Evolutionary conservation across 768 basidiomycete genomes (phyloP).

Genomic region (Pleurotus tuber-regium): DNA sequence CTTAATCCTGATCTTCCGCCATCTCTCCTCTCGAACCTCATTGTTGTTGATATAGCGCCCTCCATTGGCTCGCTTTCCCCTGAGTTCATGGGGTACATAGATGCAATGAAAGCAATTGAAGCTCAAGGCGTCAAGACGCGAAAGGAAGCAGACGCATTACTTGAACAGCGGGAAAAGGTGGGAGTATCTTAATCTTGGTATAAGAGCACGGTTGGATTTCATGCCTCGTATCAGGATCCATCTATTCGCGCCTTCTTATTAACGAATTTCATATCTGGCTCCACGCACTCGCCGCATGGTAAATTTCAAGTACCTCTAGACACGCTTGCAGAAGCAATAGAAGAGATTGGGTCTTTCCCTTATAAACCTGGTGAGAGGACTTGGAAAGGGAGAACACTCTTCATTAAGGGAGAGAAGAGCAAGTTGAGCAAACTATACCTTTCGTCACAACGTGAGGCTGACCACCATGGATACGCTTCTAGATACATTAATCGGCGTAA

Average conservation of each 20-base stretch:
- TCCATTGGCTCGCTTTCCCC: slow-evolving; percentile 50
- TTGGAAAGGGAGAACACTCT: slow-evolving; percentile 62
- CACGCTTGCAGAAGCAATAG: slow-evolving; percentile 59
- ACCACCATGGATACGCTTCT: slow-evolving; percentile 1
- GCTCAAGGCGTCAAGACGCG: slow-evolving; percentile 53
- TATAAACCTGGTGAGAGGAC: slow-evolving; percentile 52
- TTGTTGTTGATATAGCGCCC: slow-evolving; percentile 84
- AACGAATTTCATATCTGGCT: slow-evolving; percentile 65
- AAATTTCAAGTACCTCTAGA: slow-evolving; percentile 75
- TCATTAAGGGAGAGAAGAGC: slow-evolving; percentile 80
- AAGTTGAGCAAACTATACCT: too few species aligned
- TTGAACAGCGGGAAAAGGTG: slow-evolving; percentile 65
- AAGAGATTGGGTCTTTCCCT: slow-evolving; percentile 77
- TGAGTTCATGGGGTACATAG: slow-evolving; percentile 66
- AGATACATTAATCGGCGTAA: slow-evolving; percentile 80
- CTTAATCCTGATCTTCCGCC: slow-evolving; percentile 39
- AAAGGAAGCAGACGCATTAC: slow-evolving; percentile 65
- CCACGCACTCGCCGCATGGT: slow-evolving; percentile 28
- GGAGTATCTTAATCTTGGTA: too few species aligned
- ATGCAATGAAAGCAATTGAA: slow-evolving; percentile 76
- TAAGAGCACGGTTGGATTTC: too few species aligned
- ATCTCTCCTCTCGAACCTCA: slow-evolving; percentile 49
- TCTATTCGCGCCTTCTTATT: slow-evolving; percentile 78
- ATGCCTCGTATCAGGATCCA: too few species aligned
- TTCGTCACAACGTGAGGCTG: not conserved